Conservation (phyloP, 768 basidiomycete genomes). For the Calocera cornea region DNA sequence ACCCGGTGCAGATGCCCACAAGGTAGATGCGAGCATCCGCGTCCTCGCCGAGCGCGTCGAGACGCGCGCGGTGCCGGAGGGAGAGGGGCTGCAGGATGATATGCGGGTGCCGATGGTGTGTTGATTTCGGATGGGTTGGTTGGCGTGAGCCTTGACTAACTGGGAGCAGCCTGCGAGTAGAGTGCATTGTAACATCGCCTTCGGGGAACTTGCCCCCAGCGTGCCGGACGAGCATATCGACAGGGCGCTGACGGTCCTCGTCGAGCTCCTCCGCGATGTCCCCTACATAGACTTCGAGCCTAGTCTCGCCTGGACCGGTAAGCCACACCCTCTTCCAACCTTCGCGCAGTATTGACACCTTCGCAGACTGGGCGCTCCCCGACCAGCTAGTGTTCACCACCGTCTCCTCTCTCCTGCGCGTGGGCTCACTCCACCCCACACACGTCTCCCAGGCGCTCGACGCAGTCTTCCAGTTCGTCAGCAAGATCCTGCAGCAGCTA, state of each 20-base stretch:
- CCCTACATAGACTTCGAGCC: slow-evolving; percentile 66
- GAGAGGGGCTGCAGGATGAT: slow-evolving; percentile 20
- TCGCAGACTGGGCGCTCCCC: slow-evolving; percentile 68
- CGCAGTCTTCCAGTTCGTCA: slow-evolving; percentile 51
- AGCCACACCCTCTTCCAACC: slow-evolving; percentile 9
- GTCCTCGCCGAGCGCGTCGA: slow-evolving; percentile 51
- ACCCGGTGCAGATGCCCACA: slow-evolving; percentile 12
- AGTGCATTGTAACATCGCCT: slow-evolving; percentile 70
- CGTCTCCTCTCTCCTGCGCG: slow-evolving; percentile 56
- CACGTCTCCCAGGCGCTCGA: slow-evolving; percentile 38
- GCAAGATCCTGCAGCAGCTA: slow-evolving; percentile 42
- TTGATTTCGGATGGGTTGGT: not conserved
- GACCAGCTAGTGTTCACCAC: slow-evolving; percentile 74
- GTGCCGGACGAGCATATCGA: slow-evolving; percentile 43
- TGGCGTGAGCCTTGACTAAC: not conserved
- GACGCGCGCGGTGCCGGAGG: slow-evolving; percentile 23
- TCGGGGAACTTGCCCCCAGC: slow-evolving; percentile 61
- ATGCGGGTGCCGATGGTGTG: slow-evolving; percentile 46
- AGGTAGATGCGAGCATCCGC: slow-evolving; percentile 36
- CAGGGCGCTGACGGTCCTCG: slow-evolving; percentile 43
- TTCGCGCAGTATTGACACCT: not conserved
- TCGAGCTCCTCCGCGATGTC: slow-evolving; percentile 56
- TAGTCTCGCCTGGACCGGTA: slow-evolving; percentile 70
- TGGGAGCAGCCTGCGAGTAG: slow-evolving; percentile 46
- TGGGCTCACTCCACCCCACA: slow-evolving; percentile 41